A percentile compares a stretch with the other conserved stretches of the same genome.
Evolutionary conservation across 2,329 filamentous ascomycete genomes (phyloP).

Genomic region (Cladosporium sphaerospermum): DNA sequence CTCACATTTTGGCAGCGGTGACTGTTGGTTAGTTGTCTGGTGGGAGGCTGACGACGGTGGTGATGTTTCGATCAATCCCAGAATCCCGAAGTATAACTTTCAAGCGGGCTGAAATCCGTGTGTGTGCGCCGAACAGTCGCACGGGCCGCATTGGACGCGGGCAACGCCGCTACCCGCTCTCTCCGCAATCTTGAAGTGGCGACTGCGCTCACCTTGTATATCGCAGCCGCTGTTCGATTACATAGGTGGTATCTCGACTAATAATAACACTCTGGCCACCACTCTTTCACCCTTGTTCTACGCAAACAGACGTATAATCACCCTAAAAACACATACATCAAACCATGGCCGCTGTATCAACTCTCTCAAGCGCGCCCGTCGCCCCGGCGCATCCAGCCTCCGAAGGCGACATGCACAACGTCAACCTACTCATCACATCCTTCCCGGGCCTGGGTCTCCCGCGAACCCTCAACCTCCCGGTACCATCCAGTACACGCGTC

Average conservation of each 20-base stretch:
- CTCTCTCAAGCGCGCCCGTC: background rate
- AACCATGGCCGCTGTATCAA: conserved; percentile 1
- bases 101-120: background rate
- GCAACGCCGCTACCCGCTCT: too few relatives aligned
- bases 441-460: conserved; percentile 79
- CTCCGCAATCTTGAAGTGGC: too few relatives aligned
- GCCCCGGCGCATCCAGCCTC: background rate
- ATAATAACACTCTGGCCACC: too few relatives aligned
- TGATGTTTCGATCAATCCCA: background rate
- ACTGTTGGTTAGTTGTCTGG: conserved; percentile 13
- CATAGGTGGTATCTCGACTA: too few relatives aligned
- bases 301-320: too few relatives aligned
- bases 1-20: conserved; percentile 41
- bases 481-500: conserved; percentile 59
- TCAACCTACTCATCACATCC: conserved; percentile 80
- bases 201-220: too few relatives aligned
- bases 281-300: too few relatives aligned
- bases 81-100: conserved; percentile 7
- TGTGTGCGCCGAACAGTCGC: too few relatives aligned
- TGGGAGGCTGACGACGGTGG: conserved; percentile 7
- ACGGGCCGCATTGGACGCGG: too few relatives aligned
- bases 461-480: conserved; percentile 71
- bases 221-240: too few relatives aligned
- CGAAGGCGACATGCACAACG: conserved; percentile 15
- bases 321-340: background rate